phyloP scores from a whole-genome alignment of 345 rosid genomes.

The Dimocarpus longan region DNA sequence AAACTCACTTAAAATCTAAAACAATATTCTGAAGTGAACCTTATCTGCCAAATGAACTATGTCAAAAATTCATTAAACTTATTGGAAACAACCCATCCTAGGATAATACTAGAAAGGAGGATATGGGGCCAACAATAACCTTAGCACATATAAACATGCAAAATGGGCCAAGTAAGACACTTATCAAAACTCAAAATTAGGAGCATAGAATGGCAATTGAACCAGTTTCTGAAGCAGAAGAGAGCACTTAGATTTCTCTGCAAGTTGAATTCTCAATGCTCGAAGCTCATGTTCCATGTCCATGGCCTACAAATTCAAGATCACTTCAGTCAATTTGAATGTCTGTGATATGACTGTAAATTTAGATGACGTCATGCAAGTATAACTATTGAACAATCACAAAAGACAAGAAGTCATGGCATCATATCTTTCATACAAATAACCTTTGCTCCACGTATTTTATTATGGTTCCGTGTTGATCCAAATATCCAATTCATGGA shows the following conservation, averaged over 20 bases:
- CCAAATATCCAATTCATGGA: too few species aligned
- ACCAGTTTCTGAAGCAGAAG: slow-evolving; percentile 81
- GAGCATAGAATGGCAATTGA: neutral
- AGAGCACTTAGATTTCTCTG: slow-evolving; percentile 73
- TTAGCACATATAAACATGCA: neutral
- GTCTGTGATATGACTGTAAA: neutral
- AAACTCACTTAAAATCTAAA: too few species aligned
- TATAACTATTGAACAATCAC: slow-evolving; percentile 3
- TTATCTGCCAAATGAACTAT: too few species aligned
- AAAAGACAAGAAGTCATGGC: too few species aligned
- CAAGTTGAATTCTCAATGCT: slow-evolving; percentile 81
- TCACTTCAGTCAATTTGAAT: slow-evolving; percentile 10
- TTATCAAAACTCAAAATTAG: neutral
- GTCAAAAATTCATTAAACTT: too few species aligned
- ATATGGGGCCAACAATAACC: too few species aligned
- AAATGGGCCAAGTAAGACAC: neutral
- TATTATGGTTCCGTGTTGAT: too few species aligned
- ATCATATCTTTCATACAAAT: too few species aligned
- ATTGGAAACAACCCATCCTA: too few species aligned
- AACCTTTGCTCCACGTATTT: too few species aligned
- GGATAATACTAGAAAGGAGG: too few species aligned
- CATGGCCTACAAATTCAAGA: slow-evolving; percentile 62
- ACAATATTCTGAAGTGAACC: too few species aligned
- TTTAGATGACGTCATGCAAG: neutral
- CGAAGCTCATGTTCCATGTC: slow-evolving; percentile 90